phyloP scores from a whole-genome alignment of 371 early-diverging fungal species.

The Basidiobolus meristosporus region DNA sequence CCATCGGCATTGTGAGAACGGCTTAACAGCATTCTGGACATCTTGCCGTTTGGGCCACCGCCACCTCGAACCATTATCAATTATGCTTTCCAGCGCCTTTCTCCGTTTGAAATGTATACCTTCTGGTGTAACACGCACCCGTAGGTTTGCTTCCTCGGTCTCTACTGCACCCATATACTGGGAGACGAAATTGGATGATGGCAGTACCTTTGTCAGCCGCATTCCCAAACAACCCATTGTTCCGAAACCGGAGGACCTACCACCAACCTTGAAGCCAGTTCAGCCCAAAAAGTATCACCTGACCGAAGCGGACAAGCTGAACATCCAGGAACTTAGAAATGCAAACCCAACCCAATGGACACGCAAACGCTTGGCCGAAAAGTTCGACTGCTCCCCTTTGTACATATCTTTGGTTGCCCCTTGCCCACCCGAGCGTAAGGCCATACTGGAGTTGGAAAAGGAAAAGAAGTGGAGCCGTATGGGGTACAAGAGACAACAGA shows the following conservation, averaged over 20 bases:
- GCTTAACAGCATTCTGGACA: too few relatives aligned
- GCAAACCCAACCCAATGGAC: constrained; percentile 15
- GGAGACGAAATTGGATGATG: constrained; percentile 5
- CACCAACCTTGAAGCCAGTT: constrained; percentile 11
- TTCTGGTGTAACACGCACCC: too few relatives aligned
- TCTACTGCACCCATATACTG: too few relatives aligned
- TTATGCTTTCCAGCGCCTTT: too few relatives aligned
- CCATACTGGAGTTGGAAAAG: neutral
- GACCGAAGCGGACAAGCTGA: constrained; percentile 11
- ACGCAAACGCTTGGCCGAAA: constrained; percentile 12
- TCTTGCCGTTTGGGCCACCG: too few relatives aligned
- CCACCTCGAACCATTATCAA: too few relatives aligned
- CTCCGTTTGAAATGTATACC: too few relatives aligned
- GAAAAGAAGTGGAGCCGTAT: neutral
- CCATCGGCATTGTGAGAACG: too few relatives aligned
- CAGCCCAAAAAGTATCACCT: constrained; percentile 6
- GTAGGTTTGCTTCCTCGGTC: too few relatives aligned
- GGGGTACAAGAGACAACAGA: neutral
- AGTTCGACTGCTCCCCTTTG: constrained; percentile 7
- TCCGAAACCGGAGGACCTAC: constrained; percentile 5
- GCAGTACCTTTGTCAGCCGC: constrained; percentile 3
- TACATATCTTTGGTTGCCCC: constrained; percentile 4
- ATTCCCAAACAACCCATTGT: neutral
- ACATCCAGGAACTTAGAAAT: constrained; percentile 10
- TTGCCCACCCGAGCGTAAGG: neutral